phyloP scores from a whole-genome alignment of 768 basidiomycete species.

The Hydnomerulius pinastri region DNA sequence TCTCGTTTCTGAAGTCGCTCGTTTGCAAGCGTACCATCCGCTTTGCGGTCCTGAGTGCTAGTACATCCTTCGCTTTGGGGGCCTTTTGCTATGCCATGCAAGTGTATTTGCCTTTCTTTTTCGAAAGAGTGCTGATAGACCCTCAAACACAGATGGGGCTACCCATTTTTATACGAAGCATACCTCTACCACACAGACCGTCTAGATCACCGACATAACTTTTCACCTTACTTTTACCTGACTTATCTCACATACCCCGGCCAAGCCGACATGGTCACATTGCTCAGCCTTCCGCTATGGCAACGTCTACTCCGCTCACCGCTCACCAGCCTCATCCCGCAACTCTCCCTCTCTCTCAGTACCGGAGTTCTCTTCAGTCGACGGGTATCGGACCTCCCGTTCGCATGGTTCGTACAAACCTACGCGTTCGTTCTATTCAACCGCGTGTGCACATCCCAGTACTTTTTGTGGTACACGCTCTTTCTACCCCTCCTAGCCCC shows the following conservation, averaged over 20 bases:
- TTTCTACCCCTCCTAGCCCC: conserved; percentile 85
- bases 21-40: conserved; percentile 54
- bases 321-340: conserved; percentile 80
- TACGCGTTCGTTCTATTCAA: conserved; percentile 92
- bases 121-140: conserved; percentile 1
- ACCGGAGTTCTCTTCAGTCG: conserved; percentile 74
- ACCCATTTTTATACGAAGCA: conserved; percentile 87
- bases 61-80: conserved; percentile 66
- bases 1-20: conserved; percentile 37
- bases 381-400: conserved; percentile 59
- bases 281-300: conserved; percentile 34
- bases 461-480: conserved; percentile 96
- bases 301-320: conserved; percentile 63
- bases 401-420: conserved; percentile 93
- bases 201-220: conserved; percentile 96
- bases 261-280: conserved; percentile 15
- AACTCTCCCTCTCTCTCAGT: conserved; percentile 70
- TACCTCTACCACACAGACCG: conserved; percentile 92
- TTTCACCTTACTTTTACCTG: conserved; percentile 96
- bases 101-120: conserved; percentile 33
- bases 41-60: conserved; percentile 70
- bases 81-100: conserved; percentile 73
- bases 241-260: conserved; percentile 84
- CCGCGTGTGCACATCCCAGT: conserved; percentile 98
- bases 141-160: conserved; percentile 74